Evolutionary conservation across 2,329 filamentous ascomycete genomes (phyloP).

Genomic region (Ambrosiella beaveri): DNA sequence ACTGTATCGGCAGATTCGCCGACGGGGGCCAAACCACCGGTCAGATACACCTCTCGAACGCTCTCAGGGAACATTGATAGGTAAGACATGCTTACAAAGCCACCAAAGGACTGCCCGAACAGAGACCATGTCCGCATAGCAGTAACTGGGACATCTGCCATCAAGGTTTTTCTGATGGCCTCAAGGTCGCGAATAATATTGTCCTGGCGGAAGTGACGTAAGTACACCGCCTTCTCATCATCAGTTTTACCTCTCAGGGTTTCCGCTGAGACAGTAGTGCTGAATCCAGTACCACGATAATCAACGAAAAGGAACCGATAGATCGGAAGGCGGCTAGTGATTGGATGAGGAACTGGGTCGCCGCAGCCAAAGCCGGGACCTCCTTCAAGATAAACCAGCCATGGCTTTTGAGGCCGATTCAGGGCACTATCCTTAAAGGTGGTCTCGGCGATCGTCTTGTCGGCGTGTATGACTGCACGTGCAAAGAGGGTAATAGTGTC

Average conservation of each 20-base stretch:
- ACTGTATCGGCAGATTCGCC: constrained; percentile 55
- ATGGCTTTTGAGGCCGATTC: constrained; percentile 29
- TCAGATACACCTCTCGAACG: constrained; percentile 66
- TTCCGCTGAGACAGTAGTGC: constrained; percentile 57
- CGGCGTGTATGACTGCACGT: constrained; percentile 50
- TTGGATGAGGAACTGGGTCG: constrained; percentile 53
- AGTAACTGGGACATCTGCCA: constrained; percentile 21
- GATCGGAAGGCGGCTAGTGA: constrained; percentile 57
- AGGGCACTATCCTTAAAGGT: constrained; percentile 22
- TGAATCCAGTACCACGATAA: constrained; percentile 76
- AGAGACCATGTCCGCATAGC: constrained; percentile 57
- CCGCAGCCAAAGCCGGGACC: constrained; percentile 68
- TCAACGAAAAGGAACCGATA: constrained; percentile 82
- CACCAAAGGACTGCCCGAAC: constrained; percentile 83
- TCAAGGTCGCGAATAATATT: constrained; percentile 82
- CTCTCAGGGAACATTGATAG: constrained; percentile 64
- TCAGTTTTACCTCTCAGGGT: constrained; percentile 44
- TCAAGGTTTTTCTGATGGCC: constrained; percentile 62
- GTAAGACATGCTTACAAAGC: constrained; percentile 72
- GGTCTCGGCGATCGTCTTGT: constrained; percentile 38
- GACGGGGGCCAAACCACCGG: constrained; percentile 68
- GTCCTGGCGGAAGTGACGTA: constrained; percentile 75
- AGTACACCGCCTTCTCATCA: constrained; percentile 56
- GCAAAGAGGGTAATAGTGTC: constrained; percentile 58
- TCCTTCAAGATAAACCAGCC: constrained; percentile 63